These are phyloP conservation scores for Saccharomyces kudriavzevii DNA, from an alignment of 805 yeast species.

Conservation along the genomic window DNA sequence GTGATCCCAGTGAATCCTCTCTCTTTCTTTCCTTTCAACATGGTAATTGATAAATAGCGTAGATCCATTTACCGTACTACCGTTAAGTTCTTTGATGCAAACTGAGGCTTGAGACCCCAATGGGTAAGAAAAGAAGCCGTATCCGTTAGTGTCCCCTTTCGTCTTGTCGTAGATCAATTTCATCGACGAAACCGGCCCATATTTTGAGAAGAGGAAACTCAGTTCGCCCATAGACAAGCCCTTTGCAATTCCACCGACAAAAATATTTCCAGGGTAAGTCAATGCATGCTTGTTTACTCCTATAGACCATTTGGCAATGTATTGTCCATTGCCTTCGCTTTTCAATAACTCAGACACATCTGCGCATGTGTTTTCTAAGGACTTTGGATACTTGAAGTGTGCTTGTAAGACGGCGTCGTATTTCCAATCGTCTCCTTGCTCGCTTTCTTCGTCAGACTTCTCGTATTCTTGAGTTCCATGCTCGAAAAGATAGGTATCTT, in stretches of 20 bases:
- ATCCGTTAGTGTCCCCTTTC: constrained; percentile 36
- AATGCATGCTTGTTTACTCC: constrained; percentile 24
- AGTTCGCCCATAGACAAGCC: constrained; percentile 34
- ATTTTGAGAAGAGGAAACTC: constrained; percentile 32
- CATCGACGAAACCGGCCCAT: constrained; percentile 38
- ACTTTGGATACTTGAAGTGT: constrained; percentile 18
- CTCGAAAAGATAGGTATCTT: constrained; percentile 20
- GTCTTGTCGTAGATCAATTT: constrained; percentile 40
- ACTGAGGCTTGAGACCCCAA: constrained; percentile 49
- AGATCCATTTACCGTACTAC: constrained; percentile 28
- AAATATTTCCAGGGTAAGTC: constrained; percentile 52
- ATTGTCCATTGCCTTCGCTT: not conserved
- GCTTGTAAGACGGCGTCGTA: constrained; percentile 23
- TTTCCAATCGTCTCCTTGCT: constrained; percentile 8
- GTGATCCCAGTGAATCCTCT: constrained; percentile 30
- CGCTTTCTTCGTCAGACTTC: constrained; percentile 7
- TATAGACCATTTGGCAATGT: constrained; percentile 22
- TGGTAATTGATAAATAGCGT: constrained; percentile 50
- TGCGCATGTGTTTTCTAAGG: constrained; percentile 8
- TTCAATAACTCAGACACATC: constrained; percentile 1
- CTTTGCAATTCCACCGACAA: constrained; percentile 42
- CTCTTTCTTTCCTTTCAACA: constrained; percentile 55
- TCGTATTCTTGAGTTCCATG: constrained; percentile 15
- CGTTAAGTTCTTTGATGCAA: constrained; percentile 52
- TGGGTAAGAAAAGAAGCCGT: constrained; percentile 62